Conservation (phyloP, 768 basidiomycete genomes). For the Suillus luteus region DNA sequence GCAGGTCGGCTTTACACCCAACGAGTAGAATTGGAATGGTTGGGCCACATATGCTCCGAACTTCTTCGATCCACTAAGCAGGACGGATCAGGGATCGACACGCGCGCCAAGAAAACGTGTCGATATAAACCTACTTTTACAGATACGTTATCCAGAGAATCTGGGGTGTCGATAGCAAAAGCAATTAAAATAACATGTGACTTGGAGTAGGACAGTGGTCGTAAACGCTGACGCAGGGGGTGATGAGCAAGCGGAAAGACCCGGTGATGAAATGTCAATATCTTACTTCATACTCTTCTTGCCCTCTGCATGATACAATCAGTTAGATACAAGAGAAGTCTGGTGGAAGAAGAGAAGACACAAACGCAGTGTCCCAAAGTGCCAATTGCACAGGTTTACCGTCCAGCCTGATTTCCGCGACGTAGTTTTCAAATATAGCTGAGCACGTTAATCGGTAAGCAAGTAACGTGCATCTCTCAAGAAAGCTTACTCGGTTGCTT, state of each 20-base stretch:
- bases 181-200: constrained; percentile 99
- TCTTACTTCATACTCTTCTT: constrained; percentile 94
- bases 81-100: constrained; percentile 16
- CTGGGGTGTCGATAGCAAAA: constrained; percentile 93
- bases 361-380: constrained; percentile 98
- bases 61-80: constrained; percentile 95
- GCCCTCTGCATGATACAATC: constrained; percentile 61
- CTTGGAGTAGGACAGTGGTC: constrained; percentile 97
- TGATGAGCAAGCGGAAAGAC: constrained; percentile 8
- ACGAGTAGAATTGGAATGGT: constrained; percentile 93
- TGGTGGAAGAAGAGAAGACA: constrained; percentile 24
- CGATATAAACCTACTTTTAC: constrained; percentile 66
- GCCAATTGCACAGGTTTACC: constrained; percentile 97
- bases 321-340: constrained; percentile 8
- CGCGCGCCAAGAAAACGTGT: constrained; percentile 12
- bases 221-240: constrained; percentile 63
- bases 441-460: constrained; percentile 15
- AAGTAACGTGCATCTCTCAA: constrained; percentile 3
- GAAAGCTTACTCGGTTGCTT: constrained; percentile 50
- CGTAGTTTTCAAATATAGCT: constrained; percentile 99
- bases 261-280: background rate
- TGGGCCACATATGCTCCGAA: constrained; percentile 92
- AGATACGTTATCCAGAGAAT: constrained; percentile 94
- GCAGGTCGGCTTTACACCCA: constrained; percentile 93
- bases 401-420: constrained; percentile 96